phyloP scores from a whole-genome alignment of 1,284 basidiomycete species.

The Trametes pubescens region DNA sequence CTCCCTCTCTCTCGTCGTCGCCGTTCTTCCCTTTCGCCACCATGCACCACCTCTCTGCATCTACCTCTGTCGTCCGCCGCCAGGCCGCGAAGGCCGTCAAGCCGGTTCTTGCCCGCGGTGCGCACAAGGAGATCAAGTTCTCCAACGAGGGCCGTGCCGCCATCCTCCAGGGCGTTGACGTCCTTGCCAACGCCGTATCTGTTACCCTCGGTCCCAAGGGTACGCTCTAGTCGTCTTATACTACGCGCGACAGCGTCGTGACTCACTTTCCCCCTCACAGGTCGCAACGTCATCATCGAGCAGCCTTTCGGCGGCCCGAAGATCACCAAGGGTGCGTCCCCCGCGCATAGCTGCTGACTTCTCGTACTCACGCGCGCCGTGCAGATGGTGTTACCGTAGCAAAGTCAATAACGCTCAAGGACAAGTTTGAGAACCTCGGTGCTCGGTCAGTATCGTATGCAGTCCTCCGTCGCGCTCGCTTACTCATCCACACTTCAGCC shows the following conservation, averaged over 20 bases:
- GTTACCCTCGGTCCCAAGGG: constrained; percentile 98
- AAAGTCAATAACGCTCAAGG: constrained; percentile 93
- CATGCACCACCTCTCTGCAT: constrained; percentile 52
- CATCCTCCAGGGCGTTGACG: constrained; percentile 96
- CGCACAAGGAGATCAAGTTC: constrained; percentile 97
- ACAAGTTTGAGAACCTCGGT: constrained; percentile 99
- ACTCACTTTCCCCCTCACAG: constrained; percentile 50
- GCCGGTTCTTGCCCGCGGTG: constrained; percentile 69
- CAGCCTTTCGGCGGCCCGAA: constrained; percentile 98
- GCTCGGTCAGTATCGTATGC: constrained; percentile 73
- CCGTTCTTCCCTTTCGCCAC: constrained; percentile 25
- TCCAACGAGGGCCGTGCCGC: constrained; percentile 94
- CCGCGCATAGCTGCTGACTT: neutral
- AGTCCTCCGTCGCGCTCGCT: neutral
- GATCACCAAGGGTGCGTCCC: constrained; percentile 86
- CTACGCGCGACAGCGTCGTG: neutral
- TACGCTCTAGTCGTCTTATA: constrained; percentile 41
- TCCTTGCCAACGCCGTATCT: constrained; percentile 94
- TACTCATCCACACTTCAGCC: constrained; percentile 52
- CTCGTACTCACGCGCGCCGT: neutral
- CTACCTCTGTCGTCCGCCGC: constrained; percentile 54
- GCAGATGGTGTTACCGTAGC: constrained; percentile 98
- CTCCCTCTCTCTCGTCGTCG: constrained; percentile 21
- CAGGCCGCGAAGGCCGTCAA: constrained; percentile 55
- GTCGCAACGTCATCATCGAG: constrained; percentile 98